Percentiles rank a stretch among this genome's conserved stretches.
Conservation (phyloP, 192 early-diverging fungal genomes). For the Cetraspora pellucida region DNA sequence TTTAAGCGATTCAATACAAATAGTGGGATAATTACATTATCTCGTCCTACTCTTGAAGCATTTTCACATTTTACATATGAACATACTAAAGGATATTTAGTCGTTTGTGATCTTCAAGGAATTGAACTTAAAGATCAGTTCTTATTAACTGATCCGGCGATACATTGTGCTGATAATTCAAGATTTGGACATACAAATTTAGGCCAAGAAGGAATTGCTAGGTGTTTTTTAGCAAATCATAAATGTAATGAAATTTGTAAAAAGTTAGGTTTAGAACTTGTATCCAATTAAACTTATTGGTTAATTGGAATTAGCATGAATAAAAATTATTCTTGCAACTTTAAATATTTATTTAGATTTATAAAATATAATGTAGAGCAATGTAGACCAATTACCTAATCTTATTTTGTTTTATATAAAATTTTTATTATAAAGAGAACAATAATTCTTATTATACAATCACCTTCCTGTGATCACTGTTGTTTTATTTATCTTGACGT, state of each 20-base stretch:
- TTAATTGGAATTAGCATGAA: too few species aligned
- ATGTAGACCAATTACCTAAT: too few species aligned
- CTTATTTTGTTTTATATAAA: too few species aligned
- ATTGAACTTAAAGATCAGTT: not conserved
- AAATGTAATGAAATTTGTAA: slow-evolving; percentile 5
- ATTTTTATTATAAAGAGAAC: too few species aligned
- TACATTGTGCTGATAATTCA: not conserved
- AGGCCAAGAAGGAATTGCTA: not conserved
- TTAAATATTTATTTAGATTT: too few species aligned
- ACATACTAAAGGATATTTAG: slow-evolving; percentile 24
- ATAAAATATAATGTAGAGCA: too few species aligned
- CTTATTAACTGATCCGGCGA: slow-evolving; percentile 6
- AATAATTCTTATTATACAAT: too few species aligned
- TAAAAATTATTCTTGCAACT: too few species aligned
- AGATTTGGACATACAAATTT: slow-evolving; percentile 16
- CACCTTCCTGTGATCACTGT: too few species aligned
- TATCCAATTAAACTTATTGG: not conserved
- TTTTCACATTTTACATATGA: slow-evolving; percentile 29
- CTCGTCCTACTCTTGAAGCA: slow-evolving; percentile 15
- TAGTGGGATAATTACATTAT: slow-evolving; percentile 8
- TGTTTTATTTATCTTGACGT: too few species aligned
- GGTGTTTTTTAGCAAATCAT: slow-evolving; percentile 23
- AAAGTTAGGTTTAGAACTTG: not conserved
- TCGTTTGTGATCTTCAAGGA: slow-evolving; percentile 26
- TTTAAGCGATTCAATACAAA: slow-evolving; percentile 24